These are phyloP conservation scores for Suillus sp. DNA, from an alignment of 768 basidiomycete species.

Conservation along the genomic window DNA sequence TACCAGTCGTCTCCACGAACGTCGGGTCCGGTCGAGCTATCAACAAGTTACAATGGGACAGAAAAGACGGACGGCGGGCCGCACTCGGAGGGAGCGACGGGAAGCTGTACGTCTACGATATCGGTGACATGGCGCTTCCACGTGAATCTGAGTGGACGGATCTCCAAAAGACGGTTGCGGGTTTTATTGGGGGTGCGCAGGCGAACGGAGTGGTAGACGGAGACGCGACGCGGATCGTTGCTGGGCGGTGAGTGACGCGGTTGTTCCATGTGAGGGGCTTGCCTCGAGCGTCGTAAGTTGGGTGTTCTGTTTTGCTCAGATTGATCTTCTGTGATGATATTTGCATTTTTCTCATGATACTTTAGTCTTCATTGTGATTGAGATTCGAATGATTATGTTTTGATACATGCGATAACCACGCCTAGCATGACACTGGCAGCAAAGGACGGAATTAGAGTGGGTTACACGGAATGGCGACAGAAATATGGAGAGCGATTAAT, in stretches of 20 bases:
- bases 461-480: background rate
- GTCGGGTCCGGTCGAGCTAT: conserved; percentile 82
- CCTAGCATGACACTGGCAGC: background rate
- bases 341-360: background rate
- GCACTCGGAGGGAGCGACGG: conserved; percentile 94
- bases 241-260: conserved; percentile 35
- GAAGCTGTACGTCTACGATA: conserved; percentile 89
- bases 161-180: conserved; percentile 82
- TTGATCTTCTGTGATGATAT: background rate
- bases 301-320: background rate
- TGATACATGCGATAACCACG: background rate
- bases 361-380: background rate
- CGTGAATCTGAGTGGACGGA: conserved; percentile 94
- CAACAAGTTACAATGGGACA: conserved; percentile 96
- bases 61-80: conserved; percentile 86
- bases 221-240: conserved; percentile 34
- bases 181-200: conserved; percentile 56
- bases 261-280: no score
- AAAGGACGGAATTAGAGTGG: conserved; percentile 19
- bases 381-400: background rate
- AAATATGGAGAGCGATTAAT: conserved; percentile 8
- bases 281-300: conserved; percentile 2
- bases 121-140: conserved; percentile 88
- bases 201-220: conserved; percentile 37
- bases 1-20: conserved; percentile 85